Evolutionary conservation across 73 alveolate genomes (phyloP), one percentile per base, ranked within the genome.

Genomic region (Paramecium primaurelia): DNA sequence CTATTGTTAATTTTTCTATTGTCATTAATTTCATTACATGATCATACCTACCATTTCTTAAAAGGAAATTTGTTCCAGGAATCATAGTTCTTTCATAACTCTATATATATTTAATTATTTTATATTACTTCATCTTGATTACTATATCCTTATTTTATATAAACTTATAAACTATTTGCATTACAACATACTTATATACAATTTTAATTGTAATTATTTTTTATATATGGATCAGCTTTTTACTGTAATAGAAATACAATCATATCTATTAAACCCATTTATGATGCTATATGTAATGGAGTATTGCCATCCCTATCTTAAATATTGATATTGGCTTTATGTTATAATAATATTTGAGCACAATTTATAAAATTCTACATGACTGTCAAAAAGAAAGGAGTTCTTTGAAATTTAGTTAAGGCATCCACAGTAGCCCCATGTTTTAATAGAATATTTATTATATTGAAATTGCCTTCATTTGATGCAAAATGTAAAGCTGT

Each of bases 401-500:
- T 98, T 88, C 98, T 93, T 71, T 92, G 88, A 86, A 88, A 88
- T 9, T 77, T 71, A 12, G 91, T 88, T 71, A 32, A 49, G 9
- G 97, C 92, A 83, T 96, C 96, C 1, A 96, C 71, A 37, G 96
- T 95, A 58, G 98, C 96, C 71, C 95, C 96, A 11, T 96, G 69
- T 49, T 94, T 75, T 20, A 96, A 54, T 49, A 96, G 93, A 18
- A 94, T 85, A 40, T 94, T 92, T 1, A 95, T 94, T 4, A 96
- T 95, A 77, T 96, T 92, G 0, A 92, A 86, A 96, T 95, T 89
- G 45, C 99, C 99, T 73, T 97, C 99, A 93, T 95, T 96, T 30
- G 98, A 96, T 22, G 99, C 99, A 38, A 86, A 71, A 93, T 97
- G 99, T 2, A 98, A 87, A 8, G 98, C 95, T 37, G 97, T 96